Conservation (phyloP, 371 early-diverging fungal species). For the Saksenaea vasiformis region DNA sequence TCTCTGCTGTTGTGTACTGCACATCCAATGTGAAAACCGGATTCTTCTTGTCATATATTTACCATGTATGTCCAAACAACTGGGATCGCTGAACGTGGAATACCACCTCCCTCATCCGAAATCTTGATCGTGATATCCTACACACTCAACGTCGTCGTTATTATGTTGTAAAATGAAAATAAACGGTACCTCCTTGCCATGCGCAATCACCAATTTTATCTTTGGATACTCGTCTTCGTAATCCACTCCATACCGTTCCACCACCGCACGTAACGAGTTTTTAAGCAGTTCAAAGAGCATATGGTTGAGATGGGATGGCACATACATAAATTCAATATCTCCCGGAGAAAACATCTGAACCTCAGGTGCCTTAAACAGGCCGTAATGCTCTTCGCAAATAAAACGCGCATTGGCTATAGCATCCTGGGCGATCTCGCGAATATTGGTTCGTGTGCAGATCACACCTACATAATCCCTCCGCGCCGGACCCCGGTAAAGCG, state of each 20-base stretch:
- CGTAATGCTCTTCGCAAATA: conserved; percentile 93
- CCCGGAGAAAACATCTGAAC: conserved; percentile 81
- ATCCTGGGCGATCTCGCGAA: conserved; percentile 80
- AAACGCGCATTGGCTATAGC: conserved; percentile 94
- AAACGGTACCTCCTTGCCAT: conserved; percentile 84
- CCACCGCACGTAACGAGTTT: conserved; percentile 94
- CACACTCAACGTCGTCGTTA: not conserved
- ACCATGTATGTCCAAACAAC: conserved; percentile 96
- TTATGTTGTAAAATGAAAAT: not conserved
- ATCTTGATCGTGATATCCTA: conserved; percentile 96
- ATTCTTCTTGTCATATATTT: conserved; percentile 5
- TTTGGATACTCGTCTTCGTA: conserved; percentile 86
- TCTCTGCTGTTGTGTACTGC: conserved; percentile 91
- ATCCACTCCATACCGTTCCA: conserved; percentile 89
- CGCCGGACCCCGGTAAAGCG: conserved; percentile 67
- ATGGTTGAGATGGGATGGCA: conserved; percentile 95
- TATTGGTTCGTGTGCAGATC: conserved; percentile 89
- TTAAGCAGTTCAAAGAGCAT: conserved; percentile 98
- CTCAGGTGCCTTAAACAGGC: conserved; percentile 83
- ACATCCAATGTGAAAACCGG: not conserved
- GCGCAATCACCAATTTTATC: conserved; percentile 91
- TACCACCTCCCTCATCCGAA: conserved; percentile 97
- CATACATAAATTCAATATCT: conserved; percentile 95
- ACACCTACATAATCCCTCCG: conserved; percentile 90
- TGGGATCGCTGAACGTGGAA: conserved; percentile 88